Conservation (phyloP, 805 yeast genomes). For the Candida cerambycidarum region DNA sequence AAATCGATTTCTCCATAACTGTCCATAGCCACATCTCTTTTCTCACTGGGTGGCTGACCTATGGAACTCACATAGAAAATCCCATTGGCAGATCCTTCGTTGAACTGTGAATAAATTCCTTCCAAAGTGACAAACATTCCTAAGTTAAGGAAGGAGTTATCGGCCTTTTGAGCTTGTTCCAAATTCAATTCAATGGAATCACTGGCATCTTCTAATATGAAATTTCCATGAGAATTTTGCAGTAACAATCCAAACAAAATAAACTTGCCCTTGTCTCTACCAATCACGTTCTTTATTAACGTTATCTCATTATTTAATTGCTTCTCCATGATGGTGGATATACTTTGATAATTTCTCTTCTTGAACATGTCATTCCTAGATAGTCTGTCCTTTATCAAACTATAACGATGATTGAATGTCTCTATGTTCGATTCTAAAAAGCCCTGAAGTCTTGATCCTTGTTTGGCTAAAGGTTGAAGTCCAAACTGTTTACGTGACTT, state of each 20-base stretch:
- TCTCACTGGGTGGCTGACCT: conserved; percentile 88
- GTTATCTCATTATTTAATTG: conserved; percentile 48
- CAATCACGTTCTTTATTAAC: conserved; percentile 78
- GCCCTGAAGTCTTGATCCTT: conserved; percentile 13
- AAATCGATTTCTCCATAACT: conserved; percentile 81
- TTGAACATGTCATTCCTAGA: conserved; percentile 77
- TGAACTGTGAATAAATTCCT: conserved; percentile 76
- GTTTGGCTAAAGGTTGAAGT: conserved; percentile 19
- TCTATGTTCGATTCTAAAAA: conserved; percentile 29
- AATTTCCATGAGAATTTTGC: conserved; percentile 62
- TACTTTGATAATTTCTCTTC: conserved; percentile 42
- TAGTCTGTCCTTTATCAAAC: conserved; percentile 66
- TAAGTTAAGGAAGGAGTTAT: conserved; percentile 62
- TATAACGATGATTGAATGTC: conserved; percentile 54
- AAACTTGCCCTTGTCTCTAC: conserved; percentile 77
- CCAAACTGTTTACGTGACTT: conserved; percentile 60
- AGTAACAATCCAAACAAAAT: conserved; percentile 75
- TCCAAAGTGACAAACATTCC: conserved; percentile 82
- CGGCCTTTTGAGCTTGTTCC: conserved; percentile 58
- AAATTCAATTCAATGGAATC: conserved; percentile 71
- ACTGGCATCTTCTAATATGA: conserved; percentile 77
- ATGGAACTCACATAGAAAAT: conserved; percentile 71
- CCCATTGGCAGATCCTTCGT: conserved; percentile 41
- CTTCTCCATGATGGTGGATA: conserved; percentile 41
- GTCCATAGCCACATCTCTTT: conserved; percentile 62